Base-by-base conservation (phyloP, 176 grass and related monocot species). In the Triticum timopheevii region DNA sequence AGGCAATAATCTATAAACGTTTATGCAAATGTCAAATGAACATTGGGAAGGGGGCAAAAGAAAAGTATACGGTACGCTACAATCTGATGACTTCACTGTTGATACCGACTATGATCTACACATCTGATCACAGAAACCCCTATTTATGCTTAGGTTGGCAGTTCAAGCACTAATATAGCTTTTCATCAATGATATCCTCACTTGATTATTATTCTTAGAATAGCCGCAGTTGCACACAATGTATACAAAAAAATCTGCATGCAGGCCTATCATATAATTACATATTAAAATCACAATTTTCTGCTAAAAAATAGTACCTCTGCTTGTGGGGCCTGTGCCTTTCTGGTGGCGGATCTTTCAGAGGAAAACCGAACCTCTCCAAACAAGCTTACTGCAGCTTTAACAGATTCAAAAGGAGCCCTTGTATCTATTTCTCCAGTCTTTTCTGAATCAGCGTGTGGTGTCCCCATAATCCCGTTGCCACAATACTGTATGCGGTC, bases 311-410 rank as follows among this genome's bases (percentile, higher is more conserved):
- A 76, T 13, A 65, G 33, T 91, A 95, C 95, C 93, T 98, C 96
- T 69, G 86, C 80, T 69, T 92, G 90, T 42, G 87, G 91, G 69
- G 88, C 82, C 78, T 98, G 95, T 39, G 84, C 62, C 78, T 94
- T 98, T 86, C 84, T 93, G 4, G 69, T 71, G 33, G 81, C 27
- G 19, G 87, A 82, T 69, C 71, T 94, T 40, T 95, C 93, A 68
- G 91, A 88, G 61, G 93, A 88, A 83, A 86, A 69, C 50, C 47
- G 39, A 20, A 92, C 93, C 85, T 98, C 93, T 23, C 96, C 96
- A 87, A 98, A 98, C 61, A 98, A 88, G 80, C 90, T 98, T 40
- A 98, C 96, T 56, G 91, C 96, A 87, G 91, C 96, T 93, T 95
- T 98, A 56, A 98, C 96, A 56, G 96, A 98, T 91, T 90, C 78